Percentiles rank a stretch among this genome's conserved stretches.
phyloP scores from a whole-genome alignment of 2,329 filamentous ascomycete species.

The Plenodomus tracheiphilus region DNA sequence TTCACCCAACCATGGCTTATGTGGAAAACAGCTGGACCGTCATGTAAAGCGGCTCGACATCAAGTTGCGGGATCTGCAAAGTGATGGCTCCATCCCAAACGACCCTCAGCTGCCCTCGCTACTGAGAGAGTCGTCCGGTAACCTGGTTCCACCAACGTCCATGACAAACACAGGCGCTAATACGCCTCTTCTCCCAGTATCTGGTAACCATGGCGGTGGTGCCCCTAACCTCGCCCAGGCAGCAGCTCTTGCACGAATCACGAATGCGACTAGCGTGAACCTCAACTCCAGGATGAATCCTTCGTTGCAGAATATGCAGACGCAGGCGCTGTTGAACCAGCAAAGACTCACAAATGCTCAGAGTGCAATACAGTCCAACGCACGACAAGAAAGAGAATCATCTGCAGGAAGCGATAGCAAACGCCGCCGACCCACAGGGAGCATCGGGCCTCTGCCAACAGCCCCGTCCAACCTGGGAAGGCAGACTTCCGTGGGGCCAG shows the following conservation, averaged over 20 bases:
- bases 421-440: conserved; percentile 60
- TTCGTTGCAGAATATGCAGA: conserved; percentile 41
- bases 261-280: conserved; percentile 39
- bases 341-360: conserved; percentile 42
- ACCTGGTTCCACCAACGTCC: conserved; percentile 54
- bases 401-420: conserved; percentile 61
- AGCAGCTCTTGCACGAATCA: conserved; percentile 52
- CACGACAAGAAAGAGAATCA: conserved; percentile 55
- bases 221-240: conserved; percentile 56
- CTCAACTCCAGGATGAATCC: conserved; percentile 34
- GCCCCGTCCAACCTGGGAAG: conserved; percentile 59
- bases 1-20: conserved; percentile 13
- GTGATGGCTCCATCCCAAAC: conserved; percentile 61
- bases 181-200: conserved; percentile 58
- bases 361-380: conserved; percentile 34
- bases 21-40: conserved; percentile 54
- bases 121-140: conserved; percentile 53
- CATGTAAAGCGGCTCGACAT: conserved; percentile 66
- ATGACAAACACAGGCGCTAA: conserved; percentile 49
- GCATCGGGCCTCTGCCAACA: conserved; percentile 56
- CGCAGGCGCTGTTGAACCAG: conserved; percentile 43
- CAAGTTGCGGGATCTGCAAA: conserved; percentile 62
- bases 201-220: conserved; percentile 58
- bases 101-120: conserved; percentile 64
- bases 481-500: conserved; percentile 64